Percentiles rank a stretch among this genome's conserved stretches.
Conservation (phyloP, 2,329 filamentous ascomycete species). For the Didymella pomorum region DNA sequence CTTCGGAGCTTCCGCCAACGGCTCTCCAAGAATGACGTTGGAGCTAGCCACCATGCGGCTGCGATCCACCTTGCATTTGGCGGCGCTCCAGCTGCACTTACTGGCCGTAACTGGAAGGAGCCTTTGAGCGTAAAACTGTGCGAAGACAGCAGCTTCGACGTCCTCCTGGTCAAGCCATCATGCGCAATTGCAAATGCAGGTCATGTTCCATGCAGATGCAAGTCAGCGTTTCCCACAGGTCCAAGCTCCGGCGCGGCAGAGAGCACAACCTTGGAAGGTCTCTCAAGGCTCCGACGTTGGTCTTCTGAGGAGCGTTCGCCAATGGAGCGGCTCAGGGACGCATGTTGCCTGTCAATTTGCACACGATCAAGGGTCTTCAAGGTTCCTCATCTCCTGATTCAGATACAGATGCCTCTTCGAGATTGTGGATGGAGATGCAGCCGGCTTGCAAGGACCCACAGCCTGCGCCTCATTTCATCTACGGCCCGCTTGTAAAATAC, state of each 20-base stretch:
- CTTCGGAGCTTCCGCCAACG: constrained; percentile 14
- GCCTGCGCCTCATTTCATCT: neutral
- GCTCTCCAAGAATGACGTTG: constrained; percentile 22
- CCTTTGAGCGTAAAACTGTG: neutral
- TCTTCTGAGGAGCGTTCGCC: neutral
- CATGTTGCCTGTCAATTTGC: neutral
- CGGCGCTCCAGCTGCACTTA: neutral
- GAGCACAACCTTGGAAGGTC: neutral
- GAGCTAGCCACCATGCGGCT: constrained; percentile 11
- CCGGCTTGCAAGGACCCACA: neutral
- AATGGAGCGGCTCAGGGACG: neutral
- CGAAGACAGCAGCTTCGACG: neutral
- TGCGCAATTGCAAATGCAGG: constrained; percentile 2
- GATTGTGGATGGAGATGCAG: neutral
- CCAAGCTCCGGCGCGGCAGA: neutral
- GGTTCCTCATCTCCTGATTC: neutral
- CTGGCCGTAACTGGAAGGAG: neutral
- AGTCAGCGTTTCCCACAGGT: constrained; percentile 7
- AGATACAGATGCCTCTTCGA: neutral
- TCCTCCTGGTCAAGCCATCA: neutral
- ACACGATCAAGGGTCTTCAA: neutral
- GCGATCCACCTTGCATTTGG: constrained; percentile 4
- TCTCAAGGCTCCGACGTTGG: neutral
- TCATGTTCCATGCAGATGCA: constrained; percentile 13
- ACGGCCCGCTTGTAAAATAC: constrained; percentile 2